phyloP scores from a whole-genome alignment of 2,329 filamentous ascomycete species.

The Dactylellina haptotyla region DNA sequence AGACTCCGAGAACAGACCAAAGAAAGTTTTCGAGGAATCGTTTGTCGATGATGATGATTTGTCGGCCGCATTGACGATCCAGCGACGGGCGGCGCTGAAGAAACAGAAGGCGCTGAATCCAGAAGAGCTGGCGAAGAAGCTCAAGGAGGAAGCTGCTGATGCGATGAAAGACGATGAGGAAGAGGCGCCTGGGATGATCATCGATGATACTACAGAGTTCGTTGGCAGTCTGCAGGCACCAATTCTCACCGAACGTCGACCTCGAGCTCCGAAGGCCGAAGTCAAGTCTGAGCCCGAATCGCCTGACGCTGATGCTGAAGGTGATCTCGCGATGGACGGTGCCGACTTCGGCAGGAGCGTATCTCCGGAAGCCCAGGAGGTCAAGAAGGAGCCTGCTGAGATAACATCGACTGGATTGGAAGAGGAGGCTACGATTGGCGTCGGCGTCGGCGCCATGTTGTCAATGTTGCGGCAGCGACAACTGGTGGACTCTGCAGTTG shows the following conservation, averaged over 20 bases:
- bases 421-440: conserved; percentile 80
- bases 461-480: conserved; percentile 85
- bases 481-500: conserved; percentile 74
- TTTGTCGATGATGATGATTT: conserved; percentile 93
- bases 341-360: conserved; percentile 65
- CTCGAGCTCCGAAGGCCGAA: conserved; percentile 56
- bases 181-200: conserved; percentile 76
- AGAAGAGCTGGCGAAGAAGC: conserved; percentile 84
- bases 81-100: conserved; percentile 84
- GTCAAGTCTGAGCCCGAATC: conserved; percentile 60
- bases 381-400: conserved; percentile 64
- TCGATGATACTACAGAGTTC: conserved; percentile 95
- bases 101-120: conserved; percentile 88
- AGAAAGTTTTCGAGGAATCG: conserved; percentile 74
- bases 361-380: conserved; percentile 62
- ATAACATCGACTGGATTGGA: conserved; percentile 78
- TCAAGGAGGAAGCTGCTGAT: conserved; percentile 76
- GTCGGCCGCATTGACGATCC: conserved; percentile 83
- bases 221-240: conserved; percentile 83
- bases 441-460: conserved; percentile 83
- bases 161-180: conserved; percentile 65
- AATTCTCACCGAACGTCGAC: conserved; percentile 67
- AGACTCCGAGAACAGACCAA: conserved; percentile 68
- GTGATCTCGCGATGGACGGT: conserved; percentile 67
- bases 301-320: conserved; percentile 63